Base-by-base conservation (phyloP, 257 asterid genomes). In the Ocimum tenuiflorum region DNA sequence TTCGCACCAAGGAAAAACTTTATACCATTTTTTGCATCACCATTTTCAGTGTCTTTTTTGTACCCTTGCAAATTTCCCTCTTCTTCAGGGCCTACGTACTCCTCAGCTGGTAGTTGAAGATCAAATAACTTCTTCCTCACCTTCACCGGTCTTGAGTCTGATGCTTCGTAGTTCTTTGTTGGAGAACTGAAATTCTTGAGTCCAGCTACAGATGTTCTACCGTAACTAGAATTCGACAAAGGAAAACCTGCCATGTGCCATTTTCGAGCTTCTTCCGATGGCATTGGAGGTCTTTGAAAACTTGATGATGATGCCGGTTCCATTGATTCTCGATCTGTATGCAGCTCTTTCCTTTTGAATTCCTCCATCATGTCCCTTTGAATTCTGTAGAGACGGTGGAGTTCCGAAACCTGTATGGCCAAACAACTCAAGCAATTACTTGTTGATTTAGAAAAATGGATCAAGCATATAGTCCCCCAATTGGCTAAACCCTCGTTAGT, bases 301-400 rank as follows among this genome's bases (percentile, higher is more conserved):
- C 86, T 84, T 38, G 97, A 88, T 46, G 95, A 87, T 36, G 96
- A 88, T 45, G 96, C 86, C 13, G 91, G 87, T 73, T 88, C 99
- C 61, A 82, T 59, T 33, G 97, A 86, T 62, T 75, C 67, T 67
- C 82, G 84, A 53, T 53, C 6, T 19, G 45, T 65, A 60, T 74
- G 69, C 6, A 68, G 55, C 19, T 85, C 89, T 69, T 76, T 83
- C 79, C 79, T 78, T 71, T 74, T 84, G 41, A 75, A 69, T 51
- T 86, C 92, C 43, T 86, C 94, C 99, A 94, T 94, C 97, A 94
- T 86, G 82, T 86, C 95, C 89, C 94, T 83, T 79, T 94, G 97
- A 63, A 86, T 86, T 78, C 82, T 68, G 74, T 94, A 94, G 31
- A 94, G 85, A 59, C 95, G 91, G 74, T 94, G 99, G 75, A 94